A percentile compares a stretch with the other conserved stretches of the same genome.
These are phyloP conservation scores for Salix udensis DNA, from an alignment of 345 rosid species.

Conservation along the genomic window DNA sequence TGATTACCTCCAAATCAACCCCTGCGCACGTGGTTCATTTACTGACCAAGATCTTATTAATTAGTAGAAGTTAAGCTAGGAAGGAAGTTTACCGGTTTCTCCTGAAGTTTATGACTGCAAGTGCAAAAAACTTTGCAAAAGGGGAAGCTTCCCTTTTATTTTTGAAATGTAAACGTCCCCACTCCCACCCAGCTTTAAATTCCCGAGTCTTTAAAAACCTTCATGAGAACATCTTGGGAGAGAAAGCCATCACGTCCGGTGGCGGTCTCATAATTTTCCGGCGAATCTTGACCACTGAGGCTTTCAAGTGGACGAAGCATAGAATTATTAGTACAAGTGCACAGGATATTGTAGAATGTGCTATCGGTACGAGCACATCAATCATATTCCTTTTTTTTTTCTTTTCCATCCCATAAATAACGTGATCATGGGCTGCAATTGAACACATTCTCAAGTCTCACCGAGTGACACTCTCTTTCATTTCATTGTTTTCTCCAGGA, in stretches of 20 bases:
- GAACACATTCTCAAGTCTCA: slow-evolving; percentile 36
- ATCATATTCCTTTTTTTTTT: not conserved
- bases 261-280: slow-evolving; percentile 31
- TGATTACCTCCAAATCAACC: too few species aligned
- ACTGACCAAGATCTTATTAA: too few species aligned
- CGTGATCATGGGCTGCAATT: slow-evolving; percentile 28
- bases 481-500: not conserved
- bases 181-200: slow-evolving; percentile 22
- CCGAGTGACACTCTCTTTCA: not conserved
- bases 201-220: slow-evolving; percentile 15
- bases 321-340: slow-evolving; percentile 24
- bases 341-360: slow-evolving; percentile 20
- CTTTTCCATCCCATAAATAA: slow-evolving; percentile 43
- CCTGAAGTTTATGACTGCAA: not conserved
- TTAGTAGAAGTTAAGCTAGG: too few species aligned
- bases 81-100: too few species aligned
- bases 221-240: slow-evolving; percentile 15
- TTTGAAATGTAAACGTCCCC: not conserved
- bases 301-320: slow-evolving; percentile 63
- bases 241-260: slow-evolving; percentile 16
- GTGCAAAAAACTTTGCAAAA: not conserved
- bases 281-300: slow-evolving; percentile 30
- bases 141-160: not conserved
- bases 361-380: slow-evolving; percentile 1
- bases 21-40: too few species aligned